Base-by-base conservation (phyloP, 164 flowering plant genomes). In the Cinnamomum micranthum region DNA sequence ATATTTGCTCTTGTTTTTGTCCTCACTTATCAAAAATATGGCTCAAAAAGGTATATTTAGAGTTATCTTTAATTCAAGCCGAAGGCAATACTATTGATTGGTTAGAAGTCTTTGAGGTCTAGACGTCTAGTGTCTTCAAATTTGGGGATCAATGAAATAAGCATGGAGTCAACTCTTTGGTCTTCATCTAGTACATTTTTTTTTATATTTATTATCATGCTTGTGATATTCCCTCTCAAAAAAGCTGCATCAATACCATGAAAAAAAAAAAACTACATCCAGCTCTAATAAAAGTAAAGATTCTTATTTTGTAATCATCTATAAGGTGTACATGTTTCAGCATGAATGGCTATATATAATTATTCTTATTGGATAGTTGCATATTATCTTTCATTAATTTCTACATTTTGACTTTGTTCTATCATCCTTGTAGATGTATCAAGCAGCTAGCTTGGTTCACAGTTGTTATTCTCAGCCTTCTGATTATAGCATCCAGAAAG, bases 1-100 rank as follows among this genome's bases (percentile, higher is more conserved):
- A 96, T 96, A 79, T 96, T 96, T 81, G 87, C 93, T 19, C 89
- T 96, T 9, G 97, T 94, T 70, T 92, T 96, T 84, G 91, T 92
- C 25, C 89, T 81, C 62, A 92, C 98, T 6, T 96, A 92, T 82
- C 97, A 96, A 77, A 96, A 88, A 79, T 96, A 94, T 80, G 99
- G 99, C 73, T 80, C 93, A 24, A 71, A 69, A 77, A 93, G 98
- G 97, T 95, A 88, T 33, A 67, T 1, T 28, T 27, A 17, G 47
- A 55, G 20, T 55, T 17, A 14, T 55, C 60, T 55, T 41, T 41
- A 41, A 41, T 41, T 41, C 47, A 41, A 9, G 47, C 47, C 47
- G 10, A 41, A 41, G 47, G 47, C 20, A 55, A 55, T 20, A 14
- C 6, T 55, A 20, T 55, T 55, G 20, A 15, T 55, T 15, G 17